Percentiles rank a stretch among this genome's conserved stretches.
These are phyloP conservation scores for Phaeotremella skinneri DNA, from an alignment of 768 basidiomycete genomes.

Conservation along the genomic window DNA sequence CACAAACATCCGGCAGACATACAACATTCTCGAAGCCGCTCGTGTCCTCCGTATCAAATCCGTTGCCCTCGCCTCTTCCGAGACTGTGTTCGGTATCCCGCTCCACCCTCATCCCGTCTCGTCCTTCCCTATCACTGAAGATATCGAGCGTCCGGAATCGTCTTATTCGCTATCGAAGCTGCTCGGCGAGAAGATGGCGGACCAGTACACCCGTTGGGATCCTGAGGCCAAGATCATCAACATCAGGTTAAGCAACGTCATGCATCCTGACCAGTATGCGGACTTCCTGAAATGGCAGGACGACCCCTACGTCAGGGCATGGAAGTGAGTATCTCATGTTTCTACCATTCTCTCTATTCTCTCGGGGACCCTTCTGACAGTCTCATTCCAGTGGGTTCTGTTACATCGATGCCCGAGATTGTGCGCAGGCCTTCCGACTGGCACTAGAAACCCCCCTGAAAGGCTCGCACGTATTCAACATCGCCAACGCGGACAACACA, in stretches of 20 bases:
- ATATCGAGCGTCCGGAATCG: conserved; percentile 34
- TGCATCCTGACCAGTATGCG: conserved; percentile 42
- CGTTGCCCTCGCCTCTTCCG: conserved; percentile 44
- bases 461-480: conserved; percentile 48
- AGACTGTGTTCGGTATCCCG: conserved; percentile 49
- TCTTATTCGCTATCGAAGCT: conserved; percentile 47
- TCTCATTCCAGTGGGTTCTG: conserved; percentile 38
- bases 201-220: conserved; percentile 40
- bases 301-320: conserved; percentile 38
- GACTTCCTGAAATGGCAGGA: conserved; percentile 45
- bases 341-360: conserved; percentile 4
- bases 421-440: conserved; percentile 44
- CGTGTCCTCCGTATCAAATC: conserved; percentile 43
- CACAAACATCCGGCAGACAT: conserved; percentile 45
- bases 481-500: conserved; percentile 44
- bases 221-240: conserved; percentile 44
- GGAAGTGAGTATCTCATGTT: conserved; percentile 36
- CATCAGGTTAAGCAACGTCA: conserved; percentile 48
- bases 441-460: conserved; percentile 38
- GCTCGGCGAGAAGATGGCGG: conserved; percentile 45
- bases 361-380: not conserved
- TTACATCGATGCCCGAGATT: conserved; percentile 49
- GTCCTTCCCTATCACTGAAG: conserved; percentile 35
- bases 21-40: conserved; percentile 49
- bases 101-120: conserved; percentile 35